Base-by-base conservation (phyloP, 2,329 filamentous ascomycete genomes). In the Microascus cirrosus region DNA sequence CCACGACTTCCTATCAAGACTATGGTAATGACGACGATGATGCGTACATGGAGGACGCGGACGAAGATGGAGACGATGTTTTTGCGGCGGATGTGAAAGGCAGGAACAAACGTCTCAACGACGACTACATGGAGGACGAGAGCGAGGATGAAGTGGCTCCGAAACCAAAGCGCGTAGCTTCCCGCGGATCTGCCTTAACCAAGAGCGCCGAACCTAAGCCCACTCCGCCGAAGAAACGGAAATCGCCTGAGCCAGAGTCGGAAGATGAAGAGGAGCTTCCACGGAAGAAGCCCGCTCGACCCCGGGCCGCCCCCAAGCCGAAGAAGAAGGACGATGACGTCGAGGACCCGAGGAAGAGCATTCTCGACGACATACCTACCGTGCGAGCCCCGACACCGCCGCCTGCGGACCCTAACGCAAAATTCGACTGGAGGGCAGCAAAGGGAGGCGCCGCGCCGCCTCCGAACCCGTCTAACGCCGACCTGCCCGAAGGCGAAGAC, bases 341-440 rank as follows among this genome's bases (percentile, higher is more conserved):
- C 65, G 85, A 84, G 65, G 79, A 86, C 18, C 80, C 82, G 24
- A 84, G 95, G 22, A 85, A 95, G 69, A 84, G 86, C 54, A 96
- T 99, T 53, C 81, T 97, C 35, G 86, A 95, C 67, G 90, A 85
- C 63, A 93, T 99, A 60, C 89, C 90, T 5, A 89, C 84, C 1
- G 83, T 99, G 50, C 79, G 86, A 59, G 80, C 94, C 24, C 94
- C 94, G 6, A 89, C 90, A 3, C 93, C 94, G 50, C 92, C 93
- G 2, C 79, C 86, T 1, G 82, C 84, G 61, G 81, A 86, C 58
- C 81, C 83, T 0, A 79, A 83, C 62, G 45, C 45, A 12, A 75
- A 95, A 65, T 96, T 93, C 65, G 85, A 95, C 68, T 97, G 83
- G 78, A 82, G 82, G 63, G 77, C 75, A 28, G 73, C 70, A 60